A percentile compares a stretch with the other conserved stretches of the same genome.
phyloP scores from a whole-genome alignment of 441 rosid genomes.

The Arabidopsis lyrata region DNA sequence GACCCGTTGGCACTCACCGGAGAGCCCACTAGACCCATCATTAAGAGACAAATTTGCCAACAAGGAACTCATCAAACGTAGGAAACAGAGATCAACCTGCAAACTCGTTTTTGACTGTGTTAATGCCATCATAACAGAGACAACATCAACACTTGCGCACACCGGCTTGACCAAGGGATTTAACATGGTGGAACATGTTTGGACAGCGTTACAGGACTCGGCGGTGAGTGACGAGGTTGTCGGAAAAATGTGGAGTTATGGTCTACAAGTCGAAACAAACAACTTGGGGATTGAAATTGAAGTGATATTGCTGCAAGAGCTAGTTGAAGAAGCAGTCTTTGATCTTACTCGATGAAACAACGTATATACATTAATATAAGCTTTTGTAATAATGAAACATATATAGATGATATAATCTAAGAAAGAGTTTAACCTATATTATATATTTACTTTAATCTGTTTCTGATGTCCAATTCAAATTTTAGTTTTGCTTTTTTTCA shows the following conservation, averaged over 20 bases:
- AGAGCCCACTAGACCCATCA: constrained; percentile 75
- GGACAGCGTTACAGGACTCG: constrained; percentile 75
- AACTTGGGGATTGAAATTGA: constrained; percentile 64
- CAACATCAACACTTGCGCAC: constrained; percentile 35
- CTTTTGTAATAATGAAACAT: constrained; percentile 27
- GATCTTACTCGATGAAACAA: constrained; percentile 52
- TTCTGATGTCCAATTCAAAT: background rate
- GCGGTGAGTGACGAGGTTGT: constrained; percentile 68
- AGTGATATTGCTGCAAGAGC: constrained; percentile 68
- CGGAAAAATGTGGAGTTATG: constrained; percentile 69
- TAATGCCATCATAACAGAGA: constrained; percentile 63
- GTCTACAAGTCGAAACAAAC: constrained; percentile 58
- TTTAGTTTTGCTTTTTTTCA: background rate
- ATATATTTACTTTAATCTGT: background rate
- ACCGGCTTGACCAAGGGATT: constrained; percentile 25
- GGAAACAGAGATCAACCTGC: constrained; percentile 64
- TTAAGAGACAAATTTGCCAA: constrained; percentile 61
- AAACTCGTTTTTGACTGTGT: constrained; percentile 79
- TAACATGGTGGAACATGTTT: constrained; percentile 62
- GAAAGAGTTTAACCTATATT: constrained; percentile 9
- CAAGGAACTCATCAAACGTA: constrained; percentile 59
- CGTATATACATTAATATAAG: constrained; percentile 28
- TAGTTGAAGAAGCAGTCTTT: constrained; percentile 75
- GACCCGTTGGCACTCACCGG: constrained; percentile 75
- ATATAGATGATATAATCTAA: constrained; percentile 5